Percentiles rank a stretch among this genome's conserved stretches.
phyloP scores from a whole-genome alignment of 345 rosid species.

The Brassica napus region Da-Ae NC_063436.1:13199001-13199500 shows the following conservation, averaged over 20 bases:
- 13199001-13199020: background rate
- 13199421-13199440: background rate
- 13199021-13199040: background rate
- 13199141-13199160: no score
- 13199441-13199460: slow-evolving; percentile 58
- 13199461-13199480: slow-evolving; percentile 77
- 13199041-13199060: background rate
- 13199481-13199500: slow-evolving; percentile 93
- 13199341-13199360: slow-evolving; percentile 34
- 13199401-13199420: background rate
- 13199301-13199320: slow-evolving; percentile 23
- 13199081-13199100: background rate
- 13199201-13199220: no score
- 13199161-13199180: no score
- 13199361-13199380: slow-evolving; percentile 47
- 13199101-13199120: background rate
- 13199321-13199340: slow-evolving; percentile 25
- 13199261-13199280: slow-evolving; percentile 28
- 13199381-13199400: background rate
- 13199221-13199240: no score
- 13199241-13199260: background rate
- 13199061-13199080: background rate
- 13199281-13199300: slow-evolving; percentile 24
- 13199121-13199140: background rate
- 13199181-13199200: no score